Evolutionary conservation across 1,284 basidiomycete genomes (phyloP).

Genomic region (Acaromyces ingoldii): DNA sequence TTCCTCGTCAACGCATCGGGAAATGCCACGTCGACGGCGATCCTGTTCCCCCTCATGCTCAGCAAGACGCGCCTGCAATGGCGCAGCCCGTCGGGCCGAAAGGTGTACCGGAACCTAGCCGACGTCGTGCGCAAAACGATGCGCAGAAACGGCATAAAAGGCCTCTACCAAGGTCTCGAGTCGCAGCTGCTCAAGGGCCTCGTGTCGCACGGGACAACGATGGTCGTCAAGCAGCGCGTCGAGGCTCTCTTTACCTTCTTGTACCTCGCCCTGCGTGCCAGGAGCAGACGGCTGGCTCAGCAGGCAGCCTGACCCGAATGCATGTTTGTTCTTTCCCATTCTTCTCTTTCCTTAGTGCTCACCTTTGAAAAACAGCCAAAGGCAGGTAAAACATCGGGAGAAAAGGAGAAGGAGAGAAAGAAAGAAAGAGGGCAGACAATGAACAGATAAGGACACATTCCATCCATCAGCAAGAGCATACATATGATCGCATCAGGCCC

Average conservation of each 20-base stretch:
- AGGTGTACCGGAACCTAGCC: constrained; percentile 33
- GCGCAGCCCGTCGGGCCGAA: constrained; percentile 43
- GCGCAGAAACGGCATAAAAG: constrained; percentile 23
- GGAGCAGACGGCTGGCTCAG: constrained; percentile 57
- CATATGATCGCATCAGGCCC: too few species aligned
- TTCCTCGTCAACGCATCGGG: constrained; percentile 55
- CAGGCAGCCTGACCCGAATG: not conserved
- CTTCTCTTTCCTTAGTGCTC: too few species aligned
- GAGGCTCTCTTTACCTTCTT: constrained; percentile 31
- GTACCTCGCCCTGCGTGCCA: constrained; percentile 17
- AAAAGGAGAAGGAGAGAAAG: too few species aligned
- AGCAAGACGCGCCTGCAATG: constrained; percentile 53
- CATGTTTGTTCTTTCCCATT: too few species aligned
- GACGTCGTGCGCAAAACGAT: constrained; percentile 40
- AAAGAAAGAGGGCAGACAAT: too few species aligned
- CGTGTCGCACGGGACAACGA: constrained; percentile 36
- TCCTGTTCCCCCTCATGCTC: constrained; percentile 53
- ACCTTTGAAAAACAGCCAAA: too few species aligned
- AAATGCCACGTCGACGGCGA: constrained; percentile 51
- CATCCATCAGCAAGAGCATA: too few species aligned
- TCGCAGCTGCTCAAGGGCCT: constrained; percentile 40
- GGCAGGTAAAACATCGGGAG: too few species aligned
- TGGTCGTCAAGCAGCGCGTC: constrained; percentile 41
- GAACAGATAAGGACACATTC: too few species aligned
- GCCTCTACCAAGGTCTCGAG: constrained; percentile 39